A percentile compares a stretch with the other conserved stretches of the same genome.
These are phyloP conservation scores for Cinnamomum micranthum DNA, from an alignment of 164 flowering plant genomes.

Conservation along the genomic window DNA sequence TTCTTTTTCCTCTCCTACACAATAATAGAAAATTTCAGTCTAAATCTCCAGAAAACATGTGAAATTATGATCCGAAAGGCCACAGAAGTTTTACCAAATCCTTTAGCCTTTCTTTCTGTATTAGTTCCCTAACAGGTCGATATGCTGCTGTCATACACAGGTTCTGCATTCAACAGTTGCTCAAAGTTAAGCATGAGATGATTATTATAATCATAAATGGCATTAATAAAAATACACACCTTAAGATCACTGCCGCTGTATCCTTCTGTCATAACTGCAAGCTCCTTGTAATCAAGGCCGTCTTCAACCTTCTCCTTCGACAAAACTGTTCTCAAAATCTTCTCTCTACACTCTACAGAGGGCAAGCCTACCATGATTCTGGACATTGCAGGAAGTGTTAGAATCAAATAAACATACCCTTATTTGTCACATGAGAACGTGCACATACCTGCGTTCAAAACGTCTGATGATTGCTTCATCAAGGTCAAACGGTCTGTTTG, in stretches of 20 bases:
- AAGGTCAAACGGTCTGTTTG: slow-evolving; percentile 96
- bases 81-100: slow-evolving; percentile 44
- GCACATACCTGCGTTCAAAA: slow-evolving; percentile 78
- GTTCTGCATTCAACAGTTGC: slow-evolving; percentile 51
- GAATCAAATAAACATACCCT: neutral
- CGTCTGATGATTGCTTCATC: slow-evolving; percentile 98
- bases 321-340: slow-evolving; percentile 67
- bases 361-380: slow-evolving; percentile 96
- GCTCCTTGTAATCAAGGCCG: slow-evolving; percentile 69
- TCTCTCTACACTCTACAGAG: slow-evolving; percentile 62
- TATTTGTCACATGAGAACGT: neutral
- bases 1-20: slow-evolving; percentile 59
- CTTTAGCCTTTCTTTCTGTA: slow-evolving; percentile 75
- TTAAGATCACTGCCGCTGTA: slow-evolving; percentile 92
- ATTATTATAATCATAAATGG: slow-evolving; percentile 1
- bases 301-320: slow-evolving; percentile 70
- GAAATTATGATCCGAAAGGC: too few relatives aligned
- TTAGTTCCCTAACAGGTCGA: slow-evolving; percentile 89
- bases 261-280: slow-evolving; percentile 91
- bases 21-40: neutral
- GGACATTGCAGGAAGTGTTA: slow-evolving; percentile 8
- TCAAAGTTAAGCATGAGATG: slow-evolving; percentile 2
- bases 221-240: slow-evolving; percentile 34
- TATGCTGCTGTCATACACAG: slow-evolving; percentile 92
- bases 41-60: neutral